These are phyloP conservation scores for Trichoderma gracile DNA, from an alignment of 2,329 filamentous ascomycete species.

Conservation along the genomic window DNA sequence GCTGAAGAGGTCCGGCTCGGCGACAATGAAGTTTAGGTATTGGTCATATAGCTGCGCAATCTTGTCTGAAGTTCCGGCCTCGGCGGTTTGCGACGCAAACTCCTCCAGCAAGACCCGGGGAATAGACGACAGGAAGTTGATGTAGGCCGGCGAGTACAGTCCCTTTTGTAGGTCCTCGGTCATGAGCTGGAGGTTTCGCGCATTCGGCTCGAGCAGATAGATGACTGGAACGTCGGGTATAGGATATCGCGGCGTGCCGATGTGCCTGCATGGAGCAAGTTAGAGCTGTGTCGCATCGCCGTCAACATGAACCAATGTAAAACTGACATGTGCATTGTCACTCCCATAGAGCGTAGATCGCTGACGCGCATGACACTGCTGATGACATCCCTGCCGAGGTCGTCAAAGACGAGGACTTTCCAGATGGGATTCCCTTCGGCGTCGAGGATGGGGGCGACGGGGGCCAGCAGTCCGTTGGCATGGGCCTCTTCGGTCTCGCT, in stretches of 20 bases:
- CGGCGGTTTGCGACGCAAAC: constrained; percentile 84
- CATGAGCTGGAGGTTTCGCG: constrained; percentile 77
- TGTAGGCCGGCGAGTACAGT: constrained; percentile 89
- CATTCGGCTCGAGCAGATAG: constrained; percentile 89
- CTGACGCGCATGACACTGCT: constrained; percentile 94
- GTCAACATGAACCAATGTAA: not conserved
- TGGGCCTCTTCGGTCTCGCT: constrained; percentile 63
- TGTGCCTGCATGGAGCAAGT: constrained; percentile 59
- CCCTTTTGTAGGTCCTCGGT: constrained; percentile 82
- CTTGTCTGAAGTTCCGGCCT: constrained; percentile 80
- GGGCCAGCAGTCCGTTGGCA: constrained; percentile 64
- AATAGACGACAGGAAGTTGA: constrained; percentile 96
- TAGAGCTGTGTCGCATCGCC: not conserved
- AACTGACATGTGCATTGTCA: constrained; percentile 87
- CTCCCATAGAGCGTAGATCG: constrained; percentile 89
- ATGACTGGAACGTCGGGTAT: constrained; percentile 97
- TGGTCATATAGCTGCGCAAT: constrained; percentile 95
- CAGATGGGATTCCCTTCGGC: constrained; percentile 90
- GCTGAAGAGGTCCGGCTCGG: constrained; percentile 93
- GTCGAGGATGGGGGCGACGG: constrained; percentile 77
- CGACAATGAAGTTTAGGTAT: constrained; percentile 95
- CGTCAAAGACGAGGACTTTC: constrained; percentile 97
- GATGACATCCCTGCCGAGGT: constrained; percentile 87
- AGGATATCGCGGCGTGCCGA: constrained; percentile 76
- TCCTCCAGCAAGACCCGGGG: constrained; percentile 89